These are phyloP conservation scores for Sugiyamaella valdiviana DNA, from an alignment of 805 yeast species.

Conservation along the genomic window DNA sequence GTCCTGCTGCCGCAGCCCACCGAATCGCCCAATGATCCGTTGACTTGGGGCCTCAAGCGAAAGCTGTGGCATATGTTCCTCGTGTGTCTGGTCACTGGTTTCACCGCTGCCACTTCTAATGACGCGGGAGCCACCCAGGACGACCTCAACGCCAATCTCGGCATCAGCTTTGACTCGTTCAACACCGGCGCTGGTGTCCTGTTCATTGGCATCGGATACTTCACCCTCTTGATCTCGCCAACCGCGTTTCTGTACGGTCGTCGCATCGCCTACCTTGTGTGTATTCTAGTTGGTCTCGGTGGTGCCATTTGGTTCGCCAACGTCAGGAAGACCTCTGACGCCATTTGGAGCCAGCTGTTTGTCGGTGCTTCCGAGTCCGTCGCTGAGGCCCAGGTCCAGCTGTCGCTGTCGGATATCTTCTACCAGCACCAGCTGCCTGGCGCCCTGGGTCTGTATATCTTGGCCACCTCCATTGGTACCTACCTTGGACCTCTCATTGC, in stretches of 20 bases:
- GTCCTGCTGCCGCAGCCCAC: constrained; percentile 62
- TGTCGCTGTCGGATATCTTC: constrained; percentile 62
- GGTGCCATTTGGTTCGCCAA: constrained; percentile 71
- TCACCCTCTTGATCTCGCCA: constrained; percentile 60
- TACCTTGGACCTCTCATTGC: constrained; percentile 75
- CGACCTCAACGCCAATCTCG: constrained; percentile 53
- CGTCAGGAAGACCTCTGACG: constrained; percentile 48
- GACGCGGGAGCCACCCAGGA: constrained; percentile 71
- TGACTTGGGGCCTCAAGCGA: constrained; percentile 50
- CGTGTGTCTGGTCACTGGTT: constrained; percentile 40
- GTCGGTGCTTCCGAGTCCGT: constrained; percentile 82
- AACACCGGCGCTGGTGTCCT: constrained; percentile 78
- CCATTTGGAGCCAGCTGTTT: constrained; percentile 72
- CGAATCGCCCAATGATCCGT: constrained; percentile 61
- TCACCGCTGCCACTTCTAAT: constrained; percentile 53
- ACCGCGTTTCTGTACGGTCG: constrained; percentile 64
- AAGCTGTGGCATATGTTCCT: constrained; percentile 41
- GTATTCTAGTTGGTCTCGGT: constrained; percentile 51
- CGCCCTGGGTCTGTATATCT: constrained; percentile 62
- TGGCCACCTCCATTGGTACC: constrained; percentile 73
- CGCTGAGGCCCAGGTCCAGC: constrained; percentile 67
- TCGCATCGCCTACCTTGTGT: constrained; percentile 55
- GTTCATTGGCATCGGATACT: constrained; percentile 62
- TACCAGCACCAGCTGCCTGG: constrained; percentile 75
- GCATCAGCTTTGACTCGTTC: constrained; percentile 60